Evolutionary conservation across 371 early-diverging fungal species (phyloP), one percentile per base, ranked within the genome.

Genomic region (Hamiltosporidium magnivora): DNA sequence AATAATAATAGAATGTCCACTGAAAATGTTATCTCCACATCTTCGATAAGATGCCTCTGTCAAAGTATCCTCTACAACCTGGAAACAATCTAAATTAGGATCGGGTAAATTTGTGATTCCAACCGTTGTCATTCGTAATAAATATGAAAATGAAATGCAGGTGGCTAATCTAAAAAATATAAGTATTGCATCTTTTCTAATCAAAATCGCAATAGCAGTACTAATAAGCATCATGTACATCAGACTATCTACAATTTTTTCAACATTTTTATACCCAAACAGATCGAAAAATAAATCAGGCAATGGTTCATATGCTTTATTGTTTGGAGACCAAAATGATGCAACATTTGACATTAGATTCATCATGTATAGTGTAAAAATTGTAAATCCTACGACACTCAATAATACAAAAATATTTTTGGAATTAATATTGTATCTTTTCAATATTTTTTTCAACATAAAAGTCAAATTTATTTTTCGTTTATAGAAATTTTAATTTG

Each of bases 11-110:
- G 60, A 9, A 59, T 59, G 60, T 11, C 60, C 60, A 59, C 60
- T 59, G 38, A 9, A 59, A 36, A 59, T 59, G 2, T 11, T 11
- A 59, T 59, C 60, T 6, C 60, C 60, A 59, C 60, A 59, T 42
- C 60, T 59, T 8, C 25, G 4, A 12, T n/a, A 42, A 40, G 4
- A 8, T 9, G 38, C 9, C 8, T 59, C 43, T 8, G 60, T 37
- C 4, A 59, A 39, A 59, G 3, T 12, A 42, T 39, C n/a, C n/a
- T 55, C 14, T 0, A 37, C 60, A 59, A 40, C 25, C 43, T 59
- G 9, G 8, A 6, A 11, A 25, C 60, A 59, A 37, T 59, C 37
- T 14, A 3, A 9, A 40, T 3, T 40, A 2, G 60, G 60, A 38
- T 11, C 3, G 9, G 60, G 60, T 59, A 59, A 59, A 59, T 59